phyloP scores from a whole-genome alignment of 2,329 filamentous ascomycete species.

The Aureobasidium sp. region DNA sequence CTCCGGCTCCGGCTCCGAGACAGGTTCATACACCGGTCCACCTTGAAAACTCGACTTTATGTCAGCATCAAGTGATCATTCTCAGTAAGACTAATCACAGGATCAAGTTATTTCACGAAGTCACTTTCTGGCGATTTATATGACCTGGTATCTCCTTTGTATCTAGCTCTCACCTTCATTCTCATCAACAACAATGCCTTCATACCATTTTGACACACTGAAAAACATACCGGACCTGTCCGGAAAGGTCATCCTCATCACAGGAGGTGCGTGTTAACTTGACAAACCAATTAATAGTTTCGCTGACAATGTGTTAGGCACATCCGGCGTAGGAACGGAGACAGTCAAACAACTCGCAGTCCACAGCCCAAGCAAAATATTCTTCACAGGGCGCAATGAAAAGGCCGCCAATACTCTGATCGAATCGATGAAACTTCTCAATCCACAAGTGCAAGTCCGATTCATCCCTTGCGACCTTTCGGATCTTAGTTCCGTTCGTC shows the following conservation, averaged over 20 bases:
- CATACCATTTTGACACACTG: conserved; percentile 15
- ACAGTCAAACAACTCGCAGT: conserved; percentile 34
- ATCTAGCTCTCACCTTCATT: neutral
- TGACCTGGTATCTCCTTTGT: neutral
- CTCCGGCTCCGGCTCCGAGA: neutral
- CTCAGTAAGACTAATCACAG: neutral
- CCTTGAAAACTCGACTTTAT: neutral
- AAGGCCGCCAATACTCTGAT: conserved; percentile 36
- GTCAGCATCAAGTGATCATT: neutral
- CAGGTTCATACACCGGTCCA: neutral
- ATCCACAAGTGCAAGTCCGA: conserved; percentile 30
- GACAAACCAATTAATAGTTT: neutral
- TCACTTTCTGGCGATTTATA: neutral
- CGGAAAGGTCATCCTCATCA: conserved; percentile 23
- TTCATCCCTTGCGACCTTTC: conserved; percentile 42
- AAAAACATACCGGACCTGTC: conserved; percentile 21
- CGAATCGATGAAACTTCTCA: conserved; percentile 26
- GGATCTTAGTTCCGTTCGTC: conserved; percentile 41
- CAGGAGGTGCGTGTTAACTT: conserved; percentile 10
- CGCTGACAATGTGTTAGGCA: conserved; percentile 25
- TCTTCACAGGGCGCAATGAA: conserved; percentile 42
- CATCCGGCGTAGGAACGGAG: conserved; percentile 38
- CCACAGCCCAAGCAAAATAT: conserved; percentile 42
- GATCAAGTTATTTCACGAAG: neutral
- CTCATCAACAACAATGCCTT: neutral